Evolutionary conservation across 768 basidiomycete species (phyloP).

Genomic region (Cystoderma amianthinum): DNA sequence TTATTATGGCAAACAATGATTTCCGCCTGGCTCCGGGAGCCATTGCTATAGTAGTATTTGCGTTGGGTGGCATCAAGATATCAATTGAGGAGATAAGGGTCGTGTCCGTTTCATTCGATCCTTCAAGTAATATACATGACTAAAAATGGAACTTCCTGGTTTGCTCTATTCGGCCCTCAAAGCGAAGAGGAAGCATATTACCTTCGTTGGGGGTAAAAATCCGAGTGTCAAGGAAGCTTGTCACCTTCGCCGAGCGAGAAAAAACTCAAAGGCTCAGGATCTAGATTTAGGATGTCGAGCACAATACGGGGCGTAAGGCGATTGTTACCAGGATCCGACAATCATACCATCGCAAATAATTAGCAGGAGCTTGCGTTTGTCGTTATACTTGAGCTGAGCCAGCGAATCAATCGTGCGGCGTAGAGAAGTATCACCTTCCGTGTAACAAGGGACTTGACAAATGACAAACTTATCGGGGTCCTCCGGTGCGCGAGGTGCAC

Average conservation of each 20-base stretch:
- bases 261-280: constrained; percentile 94
- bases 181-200: too few species aligned
- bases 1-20: too few species aligned
- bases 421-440: constrained; percentile 86
- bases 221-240: too few species aligned
- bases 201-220: too few species aligned
- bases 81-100: too few species aligned
- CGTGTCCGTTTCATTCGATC: too few species aligned
- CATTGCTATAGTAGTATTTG: too few species aligned
- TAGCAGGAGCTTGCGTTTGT: constrained; percentile 92
- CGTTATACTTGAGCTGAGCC: constrained; percentile 92
- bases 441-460: constrained; percentile 98
- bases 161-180: too few species aligned
- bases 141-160: too few species aligned
- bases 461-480: constrained; percentile 97
- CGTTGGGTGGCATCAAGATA: too few species aligned
- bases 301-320: constrained; percentile 94
- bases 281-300: constrained; percentile 91
- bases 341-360: constrained; percentile 98
- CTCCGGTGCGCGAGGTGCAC: constrained; percentile 74
- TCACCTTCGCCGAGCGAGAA: constrained; percentile 89
- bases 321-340: constrained; percentile 94
- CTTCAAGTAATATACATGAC: too few species aligned
- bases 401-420: constrained; percentile 89
- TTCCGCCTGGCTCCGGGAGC: too few species aligned